phyloP scores from a whole-genome alignment of 805 yeast species.

The Suhomyces canberraensis region DNA sequence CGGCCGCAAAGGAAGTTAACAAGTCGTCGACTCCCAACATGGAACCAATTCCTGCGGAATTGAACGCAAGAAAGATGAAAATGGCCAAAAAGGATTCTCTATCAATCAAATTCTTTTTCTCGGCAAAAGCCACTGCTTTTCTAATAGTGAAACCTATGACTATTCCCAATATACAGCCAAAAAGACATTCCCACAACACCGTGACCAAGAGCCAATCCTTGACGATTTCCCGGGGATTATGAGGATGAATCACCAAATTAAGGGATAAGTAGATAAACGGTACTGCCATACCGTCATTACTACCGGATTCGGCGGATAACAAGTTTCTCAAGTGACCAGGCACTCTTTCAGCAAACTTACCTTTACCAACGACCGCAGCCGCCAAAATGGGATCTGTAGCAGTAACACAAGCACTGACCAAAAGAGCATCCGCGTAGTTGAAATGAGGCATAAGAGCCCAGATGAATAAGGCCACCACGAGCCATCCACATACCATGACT shows the following conservation, averaged over 20 bases:
- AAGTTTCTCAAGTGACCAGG: slow-evolving; percentile 90
- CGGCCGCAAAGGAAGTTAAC: slow-evolving; percentile 87
- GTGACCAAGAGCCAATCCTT: slow-evolving; percentile 79
- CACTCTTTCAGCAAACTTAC: slow-evolving; percentile 84
- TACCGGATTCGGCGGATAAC: slow-evolving; percentile 81
- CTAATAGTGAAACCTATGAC: slow-evolving; percentile 69
- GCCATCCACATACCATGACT: slow-evolving; percentile 90
- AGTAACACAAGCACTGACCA: slow-evolving; percentile 83
- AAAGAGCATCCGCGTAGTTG: slow-evolving; percentile 65
- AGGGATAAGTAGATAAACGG: slow-evolving; percentile 78
- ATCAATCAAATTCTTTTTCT: slow-evolving; percentile 65
- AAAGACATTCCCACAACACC: slow-evolving; percentile 73
- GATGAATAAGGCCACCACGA: slow-evolving; percentile 72
- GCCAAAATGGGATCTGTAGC: slow-evolving; percentile 96
- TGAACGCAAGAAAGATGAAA: slow-evolving; percentile 75
- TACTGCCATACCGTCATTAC: slow-evolving; percentile 95
- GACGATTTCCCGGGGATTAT: slow-evolving; percentile 63
- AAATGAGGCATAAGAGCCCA: slow-evolving; percentile 76
- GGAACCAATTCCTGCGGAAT: slow-evolving; percentile 87
- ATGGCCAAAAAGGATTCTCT: slow-evolving; percentile 86
- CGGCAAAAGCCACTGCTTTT: slow-evolving; percentile 72
- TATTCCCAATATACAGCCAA: slow-evolving; percentile 75
- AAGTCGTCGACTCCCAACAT: slow-evolving; percentile 86
- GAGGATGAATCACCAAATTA: slow-evolving; percentile 62
- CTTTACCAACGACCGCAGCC: slow-evolving; percentile 93